A percentile compares a stretch with the other conserved stretches of the same genome.
phyloP scores from a whole-genome alignment of 495 filamentous ascomycete species.

The Neurospora sp. region DNA sequence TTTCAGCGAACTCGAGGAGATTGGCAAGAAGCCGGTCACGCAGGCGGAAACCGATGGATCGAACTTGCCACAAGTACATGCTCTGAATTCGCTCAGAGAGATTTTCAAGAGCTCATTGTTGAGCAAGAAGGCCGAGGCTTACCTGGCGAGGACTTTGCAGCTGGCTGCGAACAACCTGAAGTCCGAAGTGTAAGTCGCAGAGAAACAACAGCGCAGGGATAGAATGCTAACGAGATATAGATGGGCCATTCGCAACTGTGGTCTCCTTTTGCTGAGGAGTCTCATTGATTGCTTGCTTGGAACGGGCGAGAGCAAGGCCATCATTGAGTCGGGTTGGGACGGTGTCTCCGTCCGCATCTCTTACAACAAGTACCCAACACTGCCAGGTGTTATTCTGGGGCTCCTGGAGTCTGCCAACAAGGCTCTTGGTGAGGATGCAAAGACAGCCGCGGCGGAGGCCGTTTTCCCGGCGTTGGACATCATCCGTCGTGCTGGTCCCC shows the following conservation, averaged over 20 bases:
- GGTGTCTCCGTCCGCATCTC: constrained; percentile 42
- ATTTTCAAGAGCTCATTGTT: constrained; percentile 73
- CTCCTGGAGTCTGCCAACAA: constrained; percentile 46
- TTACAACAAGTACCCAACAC: constrained; percentile 61
- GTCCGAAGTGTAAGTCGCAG: constrained; percentile 46
- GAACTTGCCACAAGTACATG: constrained; percentile 83
- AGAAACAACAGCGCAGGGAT: background rate
- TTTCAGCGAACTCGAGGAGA: constrained; percentile 35
- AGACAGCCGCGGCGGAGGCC: constrained; percentile 47
- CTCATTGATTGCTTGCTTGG: constrained; percentile 69
- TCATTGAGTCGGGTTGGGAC: constrained; percentile 41
- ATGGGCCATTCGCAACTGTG: constrained; percentile 91
- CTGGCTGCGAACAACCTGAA: constrained; percentile 65
- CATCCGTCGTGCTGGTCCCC: constrained; percentile 53
- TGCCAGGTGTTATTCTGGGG: constrained; percentile 56
- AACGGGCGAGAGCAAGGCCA: constrained; percentile 45
- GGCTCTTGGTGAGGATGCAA: constrained; percentile 19
- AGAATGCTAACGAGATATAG: constrained; percentile 29
- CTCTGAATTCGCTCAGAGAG: constrained; percentile 82
- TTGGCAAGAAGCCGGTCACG: constrained; percentile 45
- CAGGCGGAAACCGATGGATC: constrained; percentile 47
- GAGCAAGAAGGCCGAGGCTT: constrained; percentile 48
- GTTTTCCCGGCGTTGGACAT: constrained; percentile 86
- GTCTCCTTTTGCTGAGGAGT: constrained; percentile 77
- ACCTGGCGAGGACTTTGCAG: constrained; percentile 61